These are phyloP conservation scores for Earliella scabrosa DNA, from an alignment of 1,284 basidiomycete species.

Conservation along the genomic window DNA sequence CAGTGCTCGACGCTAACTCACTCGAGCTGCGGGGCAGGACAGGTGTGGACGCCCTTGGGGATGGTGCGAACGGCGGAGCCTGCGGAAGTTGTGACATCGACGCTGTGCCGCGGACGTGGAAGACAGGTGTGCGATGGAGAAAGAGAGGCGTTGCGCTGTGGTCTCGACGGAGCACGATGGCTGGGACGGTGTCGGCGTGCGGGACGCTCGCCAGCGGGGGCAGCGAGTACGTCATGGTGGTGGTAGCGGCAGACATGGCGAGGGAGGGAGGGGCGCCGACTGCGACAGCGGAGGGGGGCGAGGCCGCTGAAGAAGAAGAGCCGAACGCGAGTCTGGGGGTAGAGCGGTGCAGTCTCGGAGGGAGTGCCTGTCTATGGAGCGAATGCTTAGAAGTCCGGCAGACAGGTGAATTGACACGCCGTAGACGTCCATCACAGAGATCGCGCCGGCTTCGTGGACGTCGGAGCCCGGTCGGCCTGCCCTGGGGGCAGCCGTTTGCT, in stretches of 20 bases:
- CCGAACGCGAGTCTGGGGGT: conserved; percentile 10
- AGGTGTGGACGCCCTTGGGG: not conserved
- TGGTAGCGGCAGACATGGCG: conserved; percentile 17
- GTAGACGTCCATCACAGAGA: conserved; percentile 19
- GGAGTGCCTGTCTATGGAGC: conserved; percentile 16
- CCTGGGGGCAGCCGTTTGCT: conserved; percentile 1
- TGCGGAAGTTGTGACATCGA: conserved; percentile 1
- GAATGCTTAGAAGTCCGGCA: conserved; percentile 20
- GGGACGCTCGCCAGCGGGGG: conserved; percentile 7
- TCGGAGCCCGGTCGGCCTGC: conserved; percentile 10
- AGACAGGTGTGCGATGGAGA: conserved; percentile 15
- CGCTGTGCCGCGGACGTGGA: not conserved
- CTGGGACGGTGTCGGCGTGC: conserved; percentile 4
- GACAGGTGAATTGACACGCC: conserved; percentile 22
- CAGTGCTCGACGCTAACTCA: not conserved
- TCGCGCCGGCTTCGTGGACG: conserved; percentile 21
- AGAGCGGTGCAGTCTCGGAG: conserved; percentile 20
- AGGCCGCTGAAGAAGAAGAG: conserved; percentile 11
- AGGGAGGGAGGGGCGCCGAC: conserved; percentile 13
- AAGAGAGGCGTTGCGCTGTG: conserved; percentile 16
- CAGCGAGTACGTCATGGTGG: conserved; percentile 13
- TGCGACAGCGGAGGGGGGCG: not conserved
- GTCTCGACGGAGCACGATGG: conserved; percentile 12
- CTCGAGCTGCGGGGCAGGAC: not conserved
- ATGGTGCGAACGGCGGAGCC: not conserved